Percentiles rank a stretch among this genome's conserved stretches.
These are phyloP conservation scores for Cadophora gregata DNA, from an alignment of 2,329 filamentous ascomycete genomes.

Conservation along the genomic window DNA sequence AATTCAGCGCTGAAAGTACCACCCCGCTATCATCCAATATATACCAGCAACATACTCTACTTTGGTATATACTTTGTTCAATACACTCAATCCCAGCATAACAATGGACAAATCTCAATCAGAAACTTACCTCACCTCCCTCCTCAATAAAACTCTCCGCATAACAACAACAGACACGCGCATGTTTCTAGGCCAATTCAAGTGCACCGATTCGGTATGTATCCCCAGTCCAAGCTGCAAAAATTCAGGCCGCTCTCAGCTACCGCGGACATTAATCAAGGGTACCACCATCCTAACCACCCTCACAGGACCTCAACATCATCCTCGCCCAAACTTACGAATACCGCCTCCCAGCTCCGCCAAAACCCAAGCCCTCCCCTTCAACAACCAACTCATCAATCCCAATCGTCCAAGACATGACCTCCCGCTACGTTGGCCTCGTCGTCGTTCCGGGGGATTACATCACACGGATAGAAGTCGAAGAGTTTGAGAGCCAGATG, in stretches of 20 bases:
- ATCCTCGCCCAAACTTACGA: slow-evolving; percentile 87
- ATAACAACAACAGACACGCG: slow-evolving; percentile 82
- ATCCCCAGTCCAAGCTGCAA: slow-evolving; percentile 1
- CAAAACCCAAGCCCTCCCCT: slow-evolving; percentile 30
- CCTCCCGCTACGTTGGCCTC: slow-evolving; percentile 83
- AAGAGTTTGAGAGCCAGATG: slow-evolving; percentile 67
- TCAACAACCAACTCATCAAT: slow-evolving; percentile 42
- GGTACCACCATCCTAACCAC: slow-evolving; percentile 4
- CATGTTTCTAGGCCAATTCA: slow-evolving; percentile 89
- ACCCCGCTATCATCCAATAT: too few species aligned
- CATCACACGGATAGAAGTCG: slow-evolving; percentile 86
- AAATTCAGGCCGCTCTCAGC: slow-evolving; percentile 18
- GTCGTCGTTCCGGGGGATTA: slow-evolving; percentile 88
- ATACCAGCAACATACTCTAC: background rate
- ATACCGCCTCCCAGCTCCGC: slow-evolving; percentile 75
- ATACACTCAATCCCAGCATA: slow-evolving; percentile 6
- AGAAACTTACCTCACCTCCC: slow-evolving; percentile 62
- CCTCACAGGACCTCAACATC: slow-evolving; percentile 78
- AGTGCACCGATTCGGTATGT: slow-evolving; percentile 89
- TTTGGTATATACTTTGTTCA: background rate
- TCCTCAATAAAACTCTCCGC: slow-evolving; percentile 80
- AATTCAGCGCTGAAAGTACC: too few species aligned
- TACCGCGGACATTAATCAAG: background rate
- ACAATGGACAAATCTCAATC: slow-evolving; percentile 54
- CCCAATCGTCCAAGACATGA: slow-evolving; percentile 65